Conservation (phyloP, 2,329 filamentous ascomycete genomes). For the Zasmidium angulare region DNA sequence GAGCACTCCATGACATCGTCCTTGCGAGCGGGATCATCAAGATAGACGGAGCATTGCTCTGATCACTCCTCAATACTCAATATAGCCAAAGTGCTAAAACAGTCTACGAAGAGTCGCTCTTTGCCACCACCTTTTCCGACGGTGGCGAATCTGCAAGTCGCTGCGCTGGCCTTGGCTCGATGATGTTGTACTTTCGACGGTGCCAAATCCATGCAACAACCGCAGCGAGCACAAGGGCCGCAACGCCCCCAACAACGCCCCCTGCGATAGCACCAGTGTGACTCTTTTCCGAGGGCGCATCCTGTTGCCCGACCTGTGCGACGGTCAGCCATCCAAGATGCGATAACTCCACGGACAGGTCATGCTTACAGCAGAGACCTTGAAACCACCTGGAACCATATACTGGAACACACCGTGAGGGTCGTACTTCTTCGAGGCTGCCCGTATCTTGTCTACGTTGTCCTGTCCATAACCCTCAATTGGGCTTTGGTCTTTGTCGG, state of each 20-base stretch:
- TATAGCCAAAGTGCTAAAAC: no score
- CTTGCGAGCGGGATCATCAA: no score
- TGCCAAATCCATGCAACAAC: not conserved
- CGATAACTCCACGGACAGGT: not conserved
- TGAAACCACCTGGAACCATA: slow-evolving; percentile 13
- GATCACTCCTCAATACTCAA: no score
- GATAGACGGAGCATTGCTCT: no score
- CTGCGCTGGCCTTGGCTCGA: not conserved
- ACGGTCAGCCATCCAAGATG: not conserved
- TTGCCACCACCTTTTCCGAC: not conserved
- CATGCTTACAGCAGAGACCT: slow-evolving; percentile 4
- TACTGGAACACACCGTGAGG: slow-evolving; percentile 12
- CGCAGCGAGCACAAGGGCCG: not conserved
- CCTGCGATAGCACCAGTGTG: not conserved
- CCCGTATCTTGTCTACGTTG: slow-evolving; percentile 6
- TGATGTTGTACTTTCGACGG: not conserved
- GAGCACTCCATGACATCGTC: no score
- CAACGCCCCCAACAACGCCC: not conserved
- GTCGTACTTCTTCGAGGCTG: slow-evolving; percentile 12
- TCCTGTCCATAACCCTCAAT: slow-evolving; percentile 9
- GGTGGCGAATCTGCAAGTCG: not conserved
- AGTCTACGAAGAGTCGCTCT: not conserved
- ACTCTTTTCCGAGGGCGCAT: not conserved
- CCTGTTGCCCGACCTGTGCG: not conserved
- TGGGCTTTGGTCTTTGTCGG: slow-evolving; percentile 7